Percentiles rank a stretch among this genome's conserved stretches.
Evolutionary conservation across 345 rosid species (phyloP).

Genomic region (Garcia nutans): DNA sequence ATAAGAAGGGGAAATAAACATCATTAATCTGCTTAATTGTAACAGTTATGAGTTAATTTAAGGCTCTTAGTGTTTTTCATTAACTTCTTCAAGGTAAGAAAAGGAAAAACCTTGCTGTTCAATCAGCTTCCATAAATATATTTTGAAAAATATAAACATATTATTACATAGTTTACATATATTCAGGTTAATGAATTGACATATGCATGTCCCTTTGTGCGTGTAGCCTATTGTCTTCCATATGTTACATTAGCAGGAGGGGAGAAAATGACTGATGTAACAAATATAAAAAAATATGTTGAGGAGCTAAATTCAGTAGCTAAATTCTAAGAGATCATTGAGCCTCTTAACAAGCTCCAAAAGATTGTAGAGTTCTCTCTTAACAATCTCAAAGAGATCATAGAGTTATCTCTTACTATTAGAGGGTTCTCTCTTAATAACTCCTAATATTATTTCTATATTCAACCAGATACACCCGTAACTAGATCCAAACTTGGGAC

Average conservation of each 20-base stretch:
- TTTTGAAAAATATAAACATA: background rate
- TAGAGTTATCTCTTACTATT: no score
- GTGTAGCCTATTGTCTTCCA: background rate
- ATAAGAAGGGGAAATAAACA: background rate
- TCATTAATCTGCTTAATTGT: background rate
- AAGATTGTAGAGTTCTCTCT: no score
- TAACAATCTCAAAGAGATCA: no score
- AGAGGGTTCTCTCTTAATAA: no score
- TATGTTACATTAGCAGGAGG: no score
- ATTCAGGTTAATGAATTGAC: slow-evolving; percentile 1
- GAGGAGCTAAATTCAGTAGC: no score
- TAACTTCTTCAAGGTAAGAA: background rate
- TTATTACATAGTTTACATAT: no score
- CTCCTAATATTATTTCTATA: no score
- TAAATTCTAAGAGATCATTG: background rate
- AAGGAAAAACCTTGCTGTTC: background rate
- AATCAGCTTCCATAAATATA: background rate
- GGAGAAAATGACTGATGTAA: background rate
- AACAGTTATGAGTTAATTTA: background rate
- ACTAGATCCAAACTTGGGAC: no score
- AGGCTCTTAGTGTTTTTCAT: background rate
- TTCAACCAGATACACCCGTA: no score
- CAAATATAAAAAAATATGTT: background rate
- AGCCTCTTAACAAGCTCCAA: no score
- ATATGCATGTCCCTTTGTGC: background rate